phyloP scores from a whole-genome alignment of 139 green algal genomes.

The Medakamo hakoo region DNA sequence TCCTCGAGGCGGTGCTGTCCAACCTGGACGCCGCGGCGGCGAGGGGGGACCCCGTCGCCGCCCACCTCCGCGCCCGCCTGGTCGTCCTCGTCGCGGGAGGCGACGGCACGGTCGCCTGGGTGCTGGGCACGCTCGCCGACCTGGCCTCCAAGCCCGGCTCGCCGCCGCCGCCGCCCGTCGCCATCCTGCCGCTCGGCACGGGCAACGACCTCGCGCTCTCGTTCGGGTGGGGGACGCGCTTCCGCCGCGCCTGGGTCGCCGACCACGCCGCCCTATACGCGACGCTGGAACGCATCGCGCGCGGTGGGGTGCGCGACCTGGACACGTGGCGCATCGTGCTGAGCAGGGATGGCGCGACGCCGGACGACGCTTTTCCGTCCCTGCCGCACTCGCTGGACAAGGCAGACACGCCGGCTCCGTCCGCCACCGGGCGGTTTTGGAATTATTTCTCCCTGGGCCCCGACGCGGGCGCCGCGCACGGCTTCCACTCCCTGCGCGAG shows the following conservation, averaged over 20 bases:
- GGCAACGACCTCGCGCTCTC: conserved; percentile 60
- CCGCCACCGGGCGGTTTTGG: conserved; percentile 39
- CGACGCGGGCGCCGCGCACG: conserved; percentile 58
- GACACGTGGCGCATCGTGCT: conserved; percentile 26
- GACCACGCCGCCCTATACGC: conserved; percentile 30
- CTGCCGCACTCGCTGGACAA: conserved; percentile 27
- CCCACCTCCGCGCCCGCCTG: conserved; percentile 26
- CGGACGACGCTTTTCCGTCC: conserved; percentile 18
- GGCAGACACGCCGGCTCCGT: background rate
- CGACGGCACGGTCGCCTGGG: conserved; percentile 54
- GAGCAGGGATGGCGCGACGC: conserved; percentile 2
- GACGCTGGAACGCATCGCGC: conserved; percentile 38
- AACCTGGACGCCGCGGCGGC: conserved; percentile 33
- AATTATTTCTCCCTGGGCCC: conserved; percentile 71
- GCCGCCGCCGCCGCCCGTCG: conserved; percentile 42
- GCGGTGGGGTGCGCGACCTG: conserved; percentile 15
- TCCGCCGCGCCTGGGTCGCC: conserved; percentile 36
- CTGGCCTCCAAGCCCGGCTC: too few relatives aligned
- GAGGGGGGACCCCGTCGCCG: conserved; percentile 23
- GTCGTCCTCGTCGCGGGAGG: conserved; percentile 63
- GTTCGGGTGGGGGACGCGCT: conserved; percentile 59
- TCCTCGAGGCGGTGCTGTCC: conserved; percentile 47
- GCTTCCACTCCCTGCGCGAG: conserved; percentile 67
- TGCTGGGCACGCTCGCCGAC: conserved; percentile 49
- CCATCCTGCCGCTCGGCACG: conserved; percentile 72